Percentiles rank a stretch among this genome's conserved stretches.
phyloP scores from a whole-genome alignment of 169 alveolate genomes.

The Eimeria sp. region DNA sequence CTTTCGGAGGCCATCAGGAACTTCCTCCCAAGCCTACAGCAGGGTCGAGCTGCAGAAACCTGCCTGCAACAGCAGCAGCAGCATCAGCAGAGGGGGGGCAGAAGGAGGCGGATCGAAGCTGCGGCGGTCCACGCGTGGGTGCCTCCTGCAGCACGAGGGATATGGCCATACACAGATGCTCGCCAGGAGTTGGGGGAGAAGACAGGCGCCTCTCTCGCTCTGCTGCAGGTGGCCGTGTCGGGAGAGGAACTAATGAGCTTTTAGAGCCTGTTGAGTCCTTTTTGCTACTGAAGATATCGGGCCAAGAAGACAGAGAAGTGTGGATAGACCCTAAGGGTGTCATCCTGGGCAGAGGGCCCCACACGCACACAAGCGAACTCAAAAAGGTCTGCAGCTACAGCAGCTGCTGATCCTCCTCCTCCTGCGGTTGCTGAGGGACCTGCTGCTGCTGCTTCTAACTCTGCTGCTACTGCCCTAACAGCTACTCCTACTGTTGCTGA shows the following conservation, averaged over 20 bases:
- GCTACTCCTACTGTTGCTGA: background rate
- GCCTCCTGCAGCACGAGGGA: background rate
- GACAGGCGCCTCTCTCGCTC: background rate
- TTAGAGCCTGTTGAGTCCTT: conserved; percentile 18
- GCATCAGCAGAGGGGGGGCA: background rate
- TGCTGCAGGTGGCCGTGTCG: background rate
- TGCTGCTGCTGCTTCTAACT: background rate
- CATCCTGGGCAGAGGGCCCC: conserved; percentile 93
- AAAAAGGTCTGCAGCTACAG: conserved; percentile 84
- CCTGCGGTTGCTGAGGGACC: background rate
- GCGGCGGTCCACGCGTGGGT: background rate
- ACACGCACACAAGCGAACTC: conserved; percentile 87
- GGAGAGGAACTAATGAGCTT: no score
- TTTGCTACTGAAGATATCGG: background rate
- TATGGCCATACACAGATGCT: background rate
- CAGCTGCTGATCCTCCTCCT: background rate
- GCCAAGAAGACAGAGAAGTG: conserved; percentile 75
- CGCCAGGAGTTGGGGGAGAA: no score
- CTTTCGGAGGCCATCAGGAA: no score
- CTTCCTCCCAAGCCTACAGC: background rate
- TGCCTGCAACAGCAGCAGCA: conserved; percentile 35
- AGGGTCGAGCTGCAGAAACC: background rate
- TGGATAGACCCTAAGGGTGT: conserved; percentile 92
- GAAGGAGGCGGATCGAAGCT: background rate
- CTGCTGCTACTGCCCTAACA: background rate